Conservation (phyloP, 2,329 filamentous ascomycete genomes). For the Coleophoma eucalyptorum region DNA sequence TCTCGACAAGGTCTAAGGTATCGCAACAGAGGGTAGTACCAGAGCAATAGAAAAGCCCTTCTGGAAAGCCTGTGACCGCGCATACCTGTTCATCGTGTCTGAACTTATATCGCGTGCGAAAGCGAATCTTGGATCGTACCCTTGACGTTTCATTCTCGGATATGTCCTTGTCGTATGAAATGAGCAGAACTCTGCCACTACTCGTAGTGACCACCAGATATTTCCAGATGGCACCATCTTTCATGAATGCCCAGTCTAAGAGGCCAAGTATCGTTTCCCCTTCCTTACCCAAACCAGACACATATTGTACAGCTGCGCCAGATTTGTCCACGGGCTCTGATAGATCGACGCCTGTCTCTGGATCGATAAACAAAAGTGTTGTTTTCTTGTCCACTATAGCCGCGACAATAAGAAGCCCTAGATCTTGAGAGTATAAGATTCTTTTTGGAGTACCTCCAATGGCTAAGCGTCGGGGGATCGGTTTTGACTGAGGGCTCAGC, state of each 20-base stretch:
- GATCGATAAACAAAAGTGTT: slow-evolving; percentile 53
- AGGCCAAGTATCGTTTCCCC: slow-evolving; percentile 59
- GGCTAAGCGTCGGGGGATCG: slow-evolving; percentile 45
- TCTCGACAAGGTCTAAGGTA: slow-evolving; percentile 45
- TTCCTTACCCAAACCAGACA: slow-evolving; percentile 50
- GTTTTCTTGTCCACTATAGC: slow-evolving; percentile 38
- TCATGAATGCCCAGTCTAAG: slow-evolving; percentile 59
- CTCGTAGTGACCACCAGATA: slow-evolving; percentile 60
- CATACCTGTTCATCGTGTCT: slow-evolving; percentile 46
- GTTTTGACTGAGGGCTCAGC: slow-evolving; percentile 39
- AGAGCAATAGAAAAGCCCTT: slow-evolving; percentile 53
- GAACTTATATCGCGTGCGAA: slow-evolving; percentile 50
- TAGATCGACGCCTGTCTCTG: slow-evolving; percentile 47
- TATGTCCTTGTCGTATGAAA: slow-evolving; percentile 40
- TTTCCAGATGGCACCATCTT: slow-evolving; percentile 53
- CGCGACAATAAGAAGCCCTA: slow-evolving; percentile 51
- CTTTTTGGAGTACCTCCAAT: slow-evolving; percentile 33
- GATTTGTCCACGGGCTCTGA: slow-evolving; percentile 41
- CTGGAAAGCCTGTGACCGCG: slow-evolving; percentile 49
- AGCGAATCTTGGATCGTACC: slow-evolving; percentile 35
- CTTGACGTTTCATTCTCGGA: slow-evolving; percentile 5
- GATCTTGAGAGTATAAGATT: slow-evolving; percentile 49
- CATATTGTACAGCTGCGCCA: slow-evolving; percentile 39
- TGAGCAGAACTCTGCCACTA: slow-evolving; percentile 50
- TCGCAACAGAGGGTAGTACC: slow-evolving; percentile 53